A percentile compares a stretch with the other conserved stretches of the same genome.
These are phyloP conservation scores for Bimuria novae-zelandiae DNA, from an alignment of 2,329 filamentous ascomycete species.

Conservation along the genomic window DNA sequence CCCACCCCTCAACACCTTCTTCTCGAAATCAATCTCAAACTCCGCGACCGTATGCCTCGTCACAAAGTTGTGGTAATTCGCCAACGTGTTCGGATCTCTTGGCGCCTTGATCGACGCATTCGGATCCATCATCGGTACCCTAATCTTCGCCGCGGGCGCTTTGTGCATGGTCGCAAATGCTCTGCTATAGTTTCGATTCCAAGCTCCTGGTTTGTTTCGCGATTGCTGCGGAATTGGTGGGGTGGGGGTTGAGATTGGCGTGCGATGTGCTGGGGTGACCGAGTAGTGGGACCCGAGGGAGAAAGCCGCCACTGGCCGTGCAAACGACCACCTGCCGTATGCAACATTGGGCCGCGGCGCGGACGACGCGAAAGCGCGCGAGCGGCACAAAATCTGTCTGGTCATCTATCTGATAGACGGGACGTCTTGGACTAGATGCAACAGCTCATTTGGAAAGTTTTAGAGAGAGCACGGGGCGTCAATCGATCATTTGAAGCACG, in stretches of 20 bases:
- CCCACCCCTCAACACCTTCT: conserved; percentile 75
- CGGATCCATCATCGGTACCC: conserved; percentile 44
- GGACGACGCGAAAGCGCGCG: neutral
- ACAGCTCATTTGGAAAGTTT: neutral
- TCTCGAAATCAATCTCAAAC: conserved; percentile 82
- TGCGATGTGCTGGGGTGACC: conserved; percentile 15
- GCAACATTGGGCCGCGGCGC: conserved; percentile 3
- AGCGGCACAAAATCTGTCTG: neutral
- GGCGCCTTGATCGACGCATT: conserved; percentile 48
- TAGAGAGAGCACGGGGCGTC: conserved; percentile 5
- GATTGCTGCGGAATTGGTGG: conserved; percentile 6
- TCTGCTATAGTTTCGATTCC: neutral
- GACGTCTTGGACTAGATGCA: neutral
- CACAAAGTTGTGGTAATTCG: conserved; percentile 88
- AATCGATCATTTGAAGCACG: neutral
- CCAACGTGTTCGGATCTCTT: conserved; percentile 86
- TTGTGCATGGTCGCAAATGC: conserved; percentile 26
- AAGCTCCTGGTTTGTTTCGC: neutral
- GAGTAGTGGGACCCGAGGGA: conserved; percentile 12
- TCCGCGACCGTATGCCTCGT: conserved; percentile 83
- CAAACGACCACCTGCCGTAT: conserved; percentile 17
- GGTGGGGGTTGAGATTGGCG: neutral
- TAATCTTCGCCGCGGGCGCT: conserved; percentile 38
- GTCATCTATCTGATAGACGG: conserved; percentile 3
- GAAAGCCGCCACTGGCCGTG: conserved; percentile 11